Base-by-base conservation (phyloP, 202 grass and related monocot genomes). In the Sporobolus alterniflorus region DNA sequence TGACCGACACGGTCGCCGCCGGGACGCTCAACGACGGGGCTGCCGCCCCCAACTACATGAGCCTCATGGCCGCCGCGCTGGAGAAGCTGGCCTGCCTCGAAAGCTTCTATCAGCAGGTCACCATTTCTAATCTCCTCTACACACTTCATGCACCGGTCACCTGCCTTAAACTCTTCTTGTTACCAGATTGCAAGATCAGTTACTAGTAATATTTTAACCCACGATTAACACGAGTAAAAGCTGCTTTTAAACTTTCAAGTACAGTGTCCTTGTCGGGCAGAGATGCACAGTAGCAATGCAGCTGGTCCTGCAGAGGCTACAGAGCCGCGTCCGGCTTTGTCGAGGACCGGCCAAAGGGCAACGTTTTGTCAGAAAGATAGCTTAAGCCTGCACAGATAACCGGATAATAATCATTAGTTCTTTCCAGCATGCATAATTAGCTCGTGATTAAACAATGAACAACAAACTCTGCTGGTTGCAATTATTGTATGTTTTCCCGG, bases 61-160 rank as follows among this genome's bases (percentile, higher is more conserved):
- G 47, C 59, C 68, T 88, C 84, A 98, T 94, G 93, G 80, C 64
- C n/a, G 70, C 83, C 42, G 91, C 96, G 14, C 69, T 98, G 11
- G 92, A 88, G 20, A 96, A 94, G 85, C 83, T 98, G 11, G 80
- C 85, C 43, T 87, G 75, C 83, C 87, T 98, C 69, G 96, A 98
- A 87, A 87, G 69, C 66, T 90, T 98, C 89, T 87, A 95, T 34
- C 91, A 73, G 73, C 93, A 98, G 85, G 96, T 98, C 69, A 80
- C 49, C 59, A 56, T 29, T 24, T 68, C n/a, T 41, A 18, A 48
- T 42, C 18, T 30, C 21, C 49, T 3, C 32, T 82, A 51, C 25
- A 11, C 47, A 34, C 30, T 59, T 66, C 43, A 64, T 82, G 28
- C 76, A 51, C 31, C 29, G 16, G 22, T 63, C 24, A 28, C 52